These are phyloP conservation scores for Colletotrichum noveboracense DNA, from an alignment of 2,329 filamentous ascomycete species.

Conservation along the genomic window DNA sequence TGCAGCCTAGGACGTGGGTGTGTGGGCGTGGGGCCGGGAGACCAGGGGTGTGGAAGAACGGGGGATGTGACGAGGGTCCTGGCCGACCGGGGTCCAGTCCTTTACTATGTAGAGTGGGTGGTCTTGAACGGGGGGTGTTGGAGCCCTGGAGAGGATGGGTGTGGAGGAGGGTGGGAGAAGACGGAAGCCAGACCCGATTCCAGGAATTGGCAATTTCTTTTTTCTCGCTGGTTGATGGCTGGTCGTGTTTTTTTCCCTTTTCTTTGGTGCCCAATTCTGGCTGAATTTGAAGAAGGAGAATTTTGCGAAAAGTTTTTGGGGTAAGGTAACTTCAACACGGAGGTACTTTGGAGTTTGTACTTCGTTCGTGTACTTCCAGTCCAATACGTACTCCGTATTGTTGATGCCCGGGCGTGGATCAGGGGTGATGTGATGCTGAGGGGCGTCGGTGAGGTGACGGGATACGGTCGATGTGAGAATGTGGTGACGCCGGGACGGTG, in stretches of 20 bases:
- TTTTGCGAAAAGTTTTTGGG: background rate
- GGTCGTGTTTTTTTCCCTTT: background rate
- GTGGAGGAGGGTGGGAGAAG: conserved; percentile 18
- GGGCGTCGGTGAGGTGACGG: conserved; percentile 14
- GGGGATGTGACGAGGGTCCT: background rate
- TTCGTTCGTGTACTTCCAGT: background rate
- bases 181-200: conserved; percentile 21
- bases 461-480: background rate
- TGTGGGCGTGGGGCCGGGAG: conserved; percentile 18
- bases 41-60: conserved; percentile 2
- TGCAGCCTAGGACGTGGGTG: background rate
- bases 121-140: background rate
- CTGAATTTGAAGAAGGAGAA: background rate
- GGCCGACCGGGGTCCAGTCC: background rate
- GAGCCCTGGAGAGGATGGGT: background rate
- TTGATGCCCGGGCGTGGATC: background rate
- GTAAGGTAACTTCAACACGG: background rate
- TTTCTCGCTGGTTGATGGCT: background rate
- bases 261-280: conserved; percentile 4
- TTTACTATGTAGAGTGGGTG: background rate
- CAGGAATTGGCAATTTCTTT: conserved; percentile 22
- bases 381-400: background rate
- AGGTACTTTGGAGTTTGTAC: background rate
- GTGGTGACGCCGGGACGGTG: conserved; percentile 1
- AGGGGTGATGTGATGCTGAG: background rate